phyloP scores from a whole-genome alignment of 2,329 filamentous ascomycete genomes.

The Claviceps pazoutovae region DNA sequence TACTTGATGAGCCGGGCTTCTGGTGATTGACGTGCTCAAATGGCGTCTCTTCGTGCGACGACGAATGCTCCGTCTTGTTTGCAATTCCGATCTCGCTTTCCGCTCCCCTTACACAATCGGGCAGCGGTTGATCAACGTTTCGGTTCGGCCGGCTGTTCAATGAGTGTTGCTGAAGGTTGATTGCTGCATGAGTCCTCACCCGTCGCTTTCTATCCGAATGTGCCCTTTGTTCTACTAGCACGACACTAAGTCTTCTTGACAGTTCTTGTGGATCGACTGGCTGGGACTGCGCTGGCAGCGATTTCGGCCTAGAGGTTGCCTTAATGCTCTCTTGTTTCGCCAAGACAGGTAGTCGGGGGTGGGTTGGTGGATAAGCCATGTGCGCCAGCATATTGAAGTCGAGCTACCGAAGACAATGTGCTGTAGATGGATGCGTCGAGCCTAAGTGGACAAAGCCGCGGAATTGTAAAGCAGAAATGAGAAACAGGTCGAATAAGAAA shows the following conservation, averaged over 20 bases:
- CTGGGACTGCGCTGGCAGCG: slow-evolving; percentile 13
- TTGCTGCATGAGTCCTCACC: slow-evolving; percentile 13
- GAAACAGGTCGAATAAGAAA: neutral
- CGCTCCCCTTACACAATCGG: neutral
- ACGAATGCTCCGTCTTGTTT: neutral
- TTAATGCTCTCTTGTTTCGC: neutral
- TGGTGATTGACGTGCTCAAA: slow-evolving; percentile 2
- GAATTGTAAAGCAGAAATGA: neutral
- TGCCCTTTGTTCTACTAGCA: slow-evolving; percentile 36
- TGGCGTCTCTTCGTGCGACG: neutral
- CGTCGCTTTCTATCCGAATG: slow-evolving; percentile 22
- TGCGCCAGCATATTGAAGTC: slow-evolving; percentile 6
- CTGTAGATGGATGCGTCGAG: neutral
- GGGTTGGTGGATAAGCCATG: slow-evolving; percentile 4
- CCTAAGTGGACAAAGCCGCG: neutral
- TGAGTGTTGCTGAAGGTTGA: slow-evolving; percentile 6
- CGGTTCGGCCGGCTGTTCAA: neutral
- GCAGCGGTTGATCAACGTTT: neutral
- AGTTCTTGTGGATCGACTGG: slow-evolving; percentile 42
- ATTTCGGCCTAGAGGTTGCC: slow-evolving; percentile 3
- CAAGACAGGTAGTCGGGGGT: slow-evolving; percentile 1
- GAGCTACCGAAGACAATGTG: neutral
- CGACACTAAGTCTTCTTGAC: slow-evolving; percentile 33
- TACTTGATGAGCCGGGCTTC: slow-evolving; percentile 6
- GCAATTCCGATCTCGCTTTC: neutral